Base-by-base conservation (phyloP, 1,139 yeast species). In the Blastobotrys illinoisensis region DNA sequence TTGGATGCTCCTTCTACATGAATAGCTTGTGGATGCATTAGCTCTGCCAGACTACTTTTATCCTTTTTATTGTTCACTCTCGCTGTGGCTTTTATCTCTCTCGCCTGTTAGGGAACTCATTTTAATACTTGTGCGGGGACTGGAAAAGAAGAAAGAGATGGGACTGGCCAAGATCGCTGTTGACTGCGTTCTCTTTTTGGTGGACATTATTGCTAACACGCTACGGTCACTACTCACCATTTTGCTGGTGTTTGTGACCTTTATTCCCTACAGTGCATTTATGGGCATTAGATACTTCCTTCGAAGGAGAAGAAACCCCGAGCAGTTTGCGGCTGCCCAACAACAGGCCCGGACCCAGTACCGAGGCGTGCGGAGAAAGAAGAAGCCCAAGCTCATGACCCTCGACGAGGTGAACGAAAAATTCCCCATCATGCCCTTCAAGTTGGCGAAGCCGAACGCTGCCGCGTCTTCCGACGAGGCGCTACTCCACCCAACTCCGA, bases 381-480 rank as follows among this genome's bases (percentile, higher is more conserved):
- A 66, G 56, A 67, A 65, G 54, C 69, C 70, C 45, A 60, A 66
- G 52, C 60, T 71, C 36, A 74, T 84, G 58, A 74, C 88, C 0
- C 77, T 77, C 52, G 79, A 74, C n/a, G 86, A 86, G 64, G 86
- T 86, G 21, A 84, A 86, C 53, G 77, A 76, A 49, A 71, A 84
- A 52, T 86, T 87, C 67, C 95, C 95, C 0, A 67, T 73, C 46
- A 78, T 80, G 62, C 76, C 85, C 1, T 86, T 85, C 67, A 71
- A 75, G 54, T 79, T 81, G 51, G 67, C 65, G 18, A 58, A 53
- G 49, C 47, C 54, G 9, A 58, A 51, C 23, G 51, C 23, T 14
- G 53, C 50, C 21, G 20, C 43, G 20, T 26, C 46, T 13, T 44
- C 48, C 24, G 24, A 28, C 26, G 40, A n/a, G 2, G 40, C 40